Conservation (phyloP, 805 yeast genomes). For the Metschnikowia santaceciliae region DNA sequence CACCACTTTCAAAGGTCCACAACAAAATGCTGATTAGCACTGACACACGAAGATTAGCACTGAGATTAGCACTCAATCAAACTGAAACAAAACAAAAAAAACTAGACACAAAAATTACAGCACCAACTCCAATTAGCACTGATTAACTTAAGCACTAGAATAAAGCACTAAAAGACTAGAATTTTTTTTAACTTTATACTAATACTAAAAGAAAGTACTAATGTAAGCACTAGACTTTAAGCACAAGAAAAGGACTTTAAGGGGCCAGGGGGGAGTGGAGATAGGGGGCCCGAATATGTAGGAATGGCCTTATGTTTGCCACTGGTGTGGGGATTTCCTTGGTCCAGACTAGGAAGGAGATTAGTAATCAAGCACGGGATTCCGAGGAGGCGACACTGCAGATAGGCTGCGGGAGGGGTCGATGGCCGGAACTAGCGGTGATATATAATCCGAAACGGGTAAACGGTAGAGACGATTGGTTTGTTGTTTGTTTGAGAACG, state of each 20-base stretch:
- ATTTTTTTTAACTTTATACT: no score
- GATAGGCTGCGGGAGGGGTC: not conserved
- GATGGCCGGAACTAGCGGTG: not conserved
- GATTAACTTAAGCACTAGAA: no score
- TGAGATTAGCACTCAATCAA: no score
- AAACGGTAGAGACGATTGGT: not conserved
- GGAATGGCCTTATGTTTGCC: not conserved
- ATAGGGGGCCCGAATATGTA: not conserved
- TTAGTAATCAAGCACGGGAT: conserved; percentile 1
- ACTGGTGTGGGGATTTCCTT: not conserved
- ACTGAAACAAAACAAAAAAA: no score
- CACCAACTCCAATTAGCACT: no score
- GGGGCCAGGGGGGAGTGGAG: not conserved
- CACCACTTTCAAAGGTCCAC: no score
- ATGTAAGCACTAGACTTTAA: not conserved
- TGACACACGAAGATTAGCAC: no score
- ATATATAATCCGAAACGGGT: not conserved
- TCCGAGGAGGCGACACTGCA: not conserved
- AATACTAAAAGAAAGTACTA: no score
- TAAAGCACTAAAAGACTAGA: no score
- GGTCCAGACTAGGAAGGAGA: not conserved
- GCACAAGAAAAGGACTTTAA: not conserved
- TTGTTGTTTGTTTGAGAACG: conserved; percentile 5
- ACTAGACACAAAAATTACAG: no score
- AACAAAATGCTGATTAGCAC: no score